Conservation (phyloP, 2,329 filamentous ascomycete species). For the Calonectria henricotiae region DNA sequence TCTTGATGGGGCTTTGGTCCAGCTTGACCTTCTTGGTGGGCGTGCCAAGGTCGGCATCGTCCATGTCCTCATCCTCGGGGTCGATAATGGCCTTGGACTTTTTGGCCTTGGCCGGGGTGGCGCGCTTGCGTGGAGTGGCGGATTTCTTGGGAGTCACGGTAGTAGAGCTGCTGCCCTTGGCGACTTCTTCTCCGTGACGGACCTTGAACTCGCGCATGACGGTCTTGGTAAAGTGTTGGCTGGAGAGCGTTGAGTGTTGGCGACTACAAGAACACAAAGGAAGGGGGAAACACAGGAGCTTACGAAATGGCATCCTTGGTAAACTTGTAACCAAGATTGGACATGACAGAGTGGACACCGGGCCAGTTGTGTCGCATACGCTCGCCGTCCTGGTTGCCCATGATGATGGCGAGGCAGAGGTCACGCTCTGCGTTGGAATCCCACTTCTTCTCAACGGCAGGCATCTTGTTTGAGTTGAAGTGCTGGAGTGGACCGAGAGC, state of each 20-base stretch:
- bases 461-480: constrained; percentile 43
- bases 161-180: constrained; percentile 25
- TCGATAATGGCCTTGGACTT: constrained; percentile 40
- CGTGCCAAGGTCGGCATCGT: constrained; percentile 33
- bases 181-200: constrained; percentile 46
- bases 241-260: constrained; percentile 39
- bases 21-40: constrained; percentile 56
- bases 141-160: constrained; percentile 46
- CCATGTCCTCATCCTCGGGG: constrained; percentile 40
- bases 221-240: constrained; percentile 61
- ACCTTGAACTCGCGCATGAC: constrained; percentile 58
- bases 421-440: constrained; percentile 58
- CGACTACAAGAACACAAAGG: background rate
- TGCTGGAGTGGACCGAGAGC: background rate
- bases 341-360: constrained; percentile 55
- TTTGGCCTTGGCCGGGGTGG: constrained; percentile 42
- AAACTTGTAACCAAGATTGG: constrained; percentile 56
- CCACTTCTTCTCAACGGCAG: constrained; percentile 59
- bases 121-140: constrained; percentile 44
- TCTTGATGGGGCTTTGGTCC: constrained; percentile 41
- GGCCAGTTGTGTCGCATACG: constrained; percentile 57
- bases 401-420: constrained; percentile 59
- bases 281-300: constrained; percentile 35
- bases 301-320: constrained; percentile 61
- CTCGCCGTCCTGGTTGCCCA: constrained; percentile 50